A percentile compares a stretch with the other conserved stretches of the same genome.
These are phyloP conservation scores for Paraphaeosphaeria minitans DNA, from an alignment of 2,329 filamentous ascomycete genomes.

Conservation along the genomic window DNA sequence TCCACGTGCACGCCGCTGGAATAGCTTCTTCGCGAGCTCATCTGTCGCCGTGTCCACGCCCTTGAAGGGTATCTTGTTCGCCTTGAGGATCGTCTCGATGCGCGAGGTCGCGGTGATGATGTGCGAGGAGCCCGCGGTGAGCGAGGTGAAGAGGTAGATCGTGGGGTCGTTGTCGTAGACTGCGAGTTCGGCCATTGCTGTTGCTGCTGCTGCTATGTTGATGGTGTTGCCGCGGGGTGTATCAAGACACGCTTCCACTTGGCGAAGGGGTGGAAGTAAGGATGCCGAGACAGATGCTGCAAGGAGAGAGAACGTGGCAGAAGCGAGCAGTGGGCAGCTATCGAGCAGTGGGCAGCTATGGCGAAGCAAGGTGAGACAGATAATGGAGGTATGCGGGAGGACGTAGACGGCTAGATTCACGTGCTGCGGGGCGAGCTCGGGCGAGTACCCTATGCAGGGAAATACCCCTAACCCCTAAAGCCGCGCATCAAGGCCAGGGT, in stretches of 20 bases:
- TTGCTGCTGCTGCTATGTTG: slow-evolving; percentile 7
- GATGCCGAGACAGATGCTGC: background rate
- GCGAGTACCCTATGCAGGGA: background rate
- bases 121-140: slow-evolving; percentile 93
- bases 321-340: background rate
- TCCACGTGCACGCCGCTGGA: slow-evolving; percentile 82
- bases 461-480: background rate
- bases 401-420: slow-evolving; percentile 1
- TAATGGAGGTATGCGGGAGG: slow-evolving; percentile 12
- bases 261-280: background rate
- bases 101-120: slow-evolving; percentile 96
- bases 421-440: slow-evolving; percentile 8
- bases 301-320: background rate
- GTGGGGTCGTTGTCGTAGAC: slow-evolving; percentile 53
- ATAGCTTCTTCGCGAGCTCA: slow-evolving; percentile 84
- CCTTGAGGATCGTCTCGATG: slow-evolving; percentile 93
- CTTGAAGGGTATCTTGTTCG: slow-evolving; percentile 92
- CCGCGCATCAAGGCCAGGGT: background rate
- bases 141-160: slow-evolving; percentile 93
- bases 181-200: slow-evolving; percentile 47
- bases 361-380: slow-evolving; percentile 4
- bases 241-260: slow-evolving; percentile 4
- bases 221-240: slow-evolving; percentile 1
- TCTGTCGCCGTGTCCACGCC: slow-evolving; percentile 91
- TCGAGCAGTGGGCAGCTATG: background rate